phyloP scores from a whole-genome alignment of 2,329 filamentous ascomycete genomes.

The Helotiales sp. region DNA sequence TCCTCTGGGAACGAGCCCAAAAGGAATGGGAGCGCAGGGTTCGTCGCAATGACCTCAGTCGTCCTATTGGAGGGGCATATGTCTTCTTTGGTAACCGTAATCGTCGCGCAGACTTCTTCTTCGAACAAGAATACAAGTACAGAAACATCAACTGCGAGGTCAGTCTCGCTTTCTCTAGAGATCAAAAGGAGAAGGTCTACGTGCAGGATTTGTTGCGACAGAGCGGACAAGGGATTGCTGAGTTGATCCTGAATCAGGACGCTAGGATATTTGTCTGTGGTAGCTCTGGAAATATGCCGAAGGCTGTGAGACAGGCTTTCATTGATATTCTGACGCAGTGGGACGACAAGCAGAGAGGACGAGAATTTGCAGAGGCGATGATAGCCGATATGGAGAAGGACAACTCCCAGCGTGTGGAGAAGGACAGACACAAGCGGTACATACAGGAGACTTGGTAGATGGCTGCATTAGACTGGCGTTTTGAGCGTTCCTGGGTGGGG shows the following conservation, averaged over 20 bases:
- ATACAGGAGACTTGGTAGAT: conserved; percentile 69
- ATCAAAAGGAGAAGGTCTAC: conserved; percentile 64
- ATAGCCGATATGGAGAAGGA: conserved; percentile 33
- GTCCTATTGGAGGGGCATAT: conserved; percentile 39
- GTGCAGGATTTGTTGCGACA: conserved; percentile 50
- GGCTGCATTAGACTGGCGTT: neutral
- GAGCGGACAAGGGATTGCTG: conserved; percentile 39
- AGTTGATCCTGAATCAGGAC: conserved; percentile 46
- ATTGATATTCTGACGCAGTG: conserved; percentile 52
- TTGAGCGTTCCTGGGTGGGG: neutral
- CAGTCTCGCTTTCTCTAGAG: conserved; percentile 68
- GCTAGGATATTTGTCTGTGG: conserved; percentile 60
- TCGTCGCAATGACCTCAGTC: neutral
- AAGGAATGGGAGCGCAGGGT: conserved; percentile 30
- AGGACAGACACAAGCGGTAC: conserved; percentile 51
- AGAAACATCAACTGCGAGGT: conserved; percentile 49
- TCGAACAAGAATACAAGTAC: conserved; percentile 69
- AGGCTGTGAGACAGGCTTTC: conserved; percentile 65
- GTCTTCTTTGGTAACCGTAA: conserved; percentile 89
- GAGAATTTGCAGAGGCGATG: conserved; percentile 55
- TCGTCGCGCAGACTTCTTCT: conserved; percentile 75
- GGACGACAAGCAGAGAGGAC: conserved; percentile 31
- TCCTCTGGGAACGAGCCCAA: conserved; percentile 69
- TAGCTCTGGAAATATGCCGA: conserved; percentile 67
- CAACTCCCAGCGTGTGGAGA: conserved; percentile 54